Evolutionary conservation across 208 protist species (phyloP).

Genomic region (Leishmania amazonensis): DNA sequence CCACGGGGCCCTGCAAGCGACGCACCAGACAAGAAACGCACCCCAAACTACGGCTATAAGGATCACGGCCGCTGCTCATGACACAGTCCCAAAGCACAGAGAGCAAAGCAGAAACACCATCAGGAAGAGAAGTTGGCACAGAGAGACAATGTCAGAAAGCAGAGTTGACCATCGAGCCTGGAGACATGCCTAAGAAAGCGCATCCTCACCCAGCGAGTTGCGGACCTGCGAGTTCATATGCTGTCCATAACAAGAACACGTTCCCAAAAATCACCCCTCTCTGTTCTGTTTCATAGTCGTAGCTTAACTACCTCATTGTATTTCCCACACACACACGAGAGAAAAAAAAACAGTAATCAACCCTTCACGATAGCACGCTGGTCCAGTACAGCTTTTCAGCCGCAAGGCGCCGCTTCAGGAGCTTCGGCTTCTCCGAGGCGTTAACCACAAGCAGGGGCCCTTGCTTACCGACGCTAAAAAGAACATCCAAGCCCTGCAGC

Average conservation of each 20-base stretch:
- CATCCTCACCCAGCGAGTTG: background rate
- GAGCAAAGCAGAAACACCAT: background rate
- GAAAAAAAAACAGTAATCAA: background rate
- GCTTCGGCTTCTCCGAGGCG: slow-evolving; percentile 2
- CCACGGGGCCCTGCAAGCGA: background rate
- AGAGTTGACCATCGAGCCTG: background rate
- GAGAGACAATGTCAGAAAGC: background rate
- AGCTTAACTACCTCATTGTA: background rate
- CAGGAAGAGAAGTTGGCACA: background rate
- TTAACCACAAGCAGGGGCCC: slow-evolving; percentile 45
- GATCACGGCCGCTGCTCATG: background rate
- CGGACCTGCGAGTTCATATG: background rate
- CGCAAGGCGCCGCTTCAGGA: slow-evolving; percentile 12
- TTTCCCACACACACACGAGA: background rate
- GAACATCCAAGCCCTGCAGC: slow-evolving; percentile 54
- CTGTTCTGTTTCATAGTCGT: background rate
- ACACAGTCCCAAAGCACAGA: background rate
- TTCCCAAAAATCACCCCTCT: background rate
- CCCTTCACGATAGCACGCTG: slow-evolving; percentile 6
- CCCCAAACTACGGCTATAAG: background rate
- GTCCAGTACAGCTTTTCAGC: slow-evolving; percentile 42
- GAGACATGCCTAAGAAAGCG: background rate
- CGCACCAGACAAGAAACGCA: background rate
- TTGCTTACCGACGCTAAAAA: slow-evolving; percentile 55
- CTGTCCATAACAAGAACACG: background rate